Evolutionary conservation across 495 filamentous ascomycete genomes (phyloP).

Genomic region (Chaetomium fimeti): DNA sequence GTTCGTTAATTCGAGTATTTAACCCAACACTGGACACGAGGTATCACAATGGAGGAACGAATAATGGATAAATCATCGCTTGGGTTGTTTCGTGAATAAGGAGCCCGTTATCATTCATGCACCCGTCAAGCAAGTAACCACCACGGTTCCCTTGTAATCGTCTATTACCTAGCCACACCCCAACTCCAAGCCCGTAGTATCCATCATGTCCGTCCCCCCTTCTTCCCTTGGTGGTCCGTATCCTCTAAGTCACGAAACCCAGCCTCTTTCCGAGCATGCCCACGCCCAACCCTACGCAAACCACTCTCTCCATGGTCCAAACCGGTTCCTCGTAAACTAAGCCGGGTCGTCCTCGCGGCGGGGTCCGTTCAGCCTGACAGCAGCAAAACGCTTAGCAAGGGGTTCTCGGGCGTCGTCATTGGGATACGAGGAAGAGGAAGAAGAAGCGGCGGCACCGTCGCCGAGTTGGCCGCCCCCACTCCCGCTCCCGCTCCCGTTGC

Average conservation of each 20-base stretch:
- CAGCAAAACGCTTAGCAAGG: slow-evolving; percentile 98
- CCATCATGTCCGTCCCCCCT: background rate
- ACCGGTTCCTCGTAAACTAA: background rate
- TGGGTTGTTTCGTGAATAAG: background rate
- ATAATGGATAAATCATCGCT: background rate
- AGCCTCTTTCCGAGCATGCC: background rate
- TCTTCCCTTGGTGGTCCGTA: background rate
- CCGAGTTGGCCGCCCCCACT: background rate
- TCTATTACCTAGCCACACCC: slow-evolving; percentile 6
- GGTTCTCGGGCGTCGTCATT: slow-evolving; percentile 54
- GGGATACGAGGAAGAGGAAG: background rate
- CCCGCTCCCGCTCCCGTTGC: background rate
- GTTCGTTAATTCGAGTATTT: too few relatives aligned
- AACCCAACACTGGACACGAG: too few relatives aligned
- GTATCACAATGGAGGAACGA: too few relatives aligned
- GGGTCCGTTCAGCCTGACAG: slow-evolving; percentile 77
- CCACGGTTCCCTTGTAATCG: background rate
- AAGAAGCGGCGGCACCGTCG: background rate
- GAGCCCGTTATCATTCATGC: background rate
- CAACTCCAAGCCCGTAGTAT: slow-evolving; percentile 12
- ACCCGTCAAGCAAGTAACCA: background rate
- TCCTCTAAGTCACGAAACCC: background rate
- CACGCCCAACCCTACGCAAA: background rate
- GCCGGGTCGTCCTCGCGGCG: background rate
- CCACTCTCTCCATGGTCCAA: background rate